Percentiles rank a stretch among this genome's conserved stretches.
phyloP scores from a whole-genome alignment of 257 asterid genomes.

The Linderniella brevidens region DNA sequence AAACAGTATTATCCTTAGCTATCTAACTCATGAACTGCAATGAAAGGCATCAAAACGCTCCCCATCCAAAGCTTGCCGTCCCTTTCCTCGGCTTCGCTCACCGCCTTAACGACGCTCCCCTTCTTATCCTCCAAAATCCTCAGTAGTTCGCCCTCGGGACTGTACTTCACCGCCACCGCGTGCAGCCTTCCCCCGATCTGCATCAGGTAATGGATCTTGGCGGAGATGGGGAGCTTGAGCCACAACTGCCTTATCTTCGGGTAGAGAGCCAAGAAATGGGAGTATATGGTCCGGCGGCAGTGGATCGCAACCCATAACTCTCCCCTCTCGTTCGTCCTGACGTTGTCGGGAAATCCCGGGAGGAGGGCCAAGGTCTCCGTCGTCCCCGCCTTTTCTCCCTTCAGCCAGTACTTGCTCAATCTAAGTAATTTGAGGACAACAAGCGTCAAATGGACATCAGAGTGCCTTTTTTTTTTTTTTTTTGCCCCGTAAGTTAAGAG shows the following conservation, averaged over 20 bases:
- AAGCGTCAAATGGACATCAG: too few relatives aligned
- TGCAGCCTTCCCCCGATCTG: constrained; percentile 70
- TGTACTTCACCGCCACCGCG: constrained; percentile 47
- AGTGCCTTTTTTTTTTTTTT: too few relatives aligned
- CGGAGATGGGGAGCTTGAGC: constrained; percentile 68
- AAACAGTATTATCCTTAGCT: too few relatives aligned
- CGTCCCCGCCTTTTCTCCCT: constrained; percentile 64
- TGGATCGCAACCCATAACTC: constrained; percentile 92
- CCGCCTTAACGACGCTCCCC: constrained; percentile 75
- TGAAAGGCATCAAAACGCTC: constrained; percentile 71
- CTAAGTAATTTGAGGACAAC: too few relatives aligned
- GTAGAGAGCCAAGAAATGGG: constrained; percentile 32
- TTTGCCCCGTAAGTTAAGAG: too few relatives aligned
- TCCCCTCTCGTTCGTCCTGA: constrained; percentile 58
- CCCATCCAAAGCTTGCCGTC: constrained; percentile 95
- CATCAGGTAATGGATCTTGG: constrained; percentile 44
- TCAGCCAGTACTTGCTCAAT: constrained; percentile 68
- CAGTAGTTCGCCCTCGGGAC: constrained; percentile 65
- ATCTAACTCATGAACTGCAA: constrained; percentile 1
- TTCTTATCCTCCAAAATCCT: constrained; percentile 54
- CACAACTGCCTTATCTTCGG: constrained; percentile 31
- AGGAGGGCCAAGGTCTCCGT: constrained; percentile 51
- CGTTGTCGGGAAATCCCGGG: constrained; percentile 78
- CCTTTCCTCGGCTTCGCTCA: constrained; percentile 82
- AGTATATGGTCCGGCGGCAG: constrained; percentile 44